Base-by-base conservation (phyloP, 805 yeast genomes). In the Yueomyces sinensis region DNA sequence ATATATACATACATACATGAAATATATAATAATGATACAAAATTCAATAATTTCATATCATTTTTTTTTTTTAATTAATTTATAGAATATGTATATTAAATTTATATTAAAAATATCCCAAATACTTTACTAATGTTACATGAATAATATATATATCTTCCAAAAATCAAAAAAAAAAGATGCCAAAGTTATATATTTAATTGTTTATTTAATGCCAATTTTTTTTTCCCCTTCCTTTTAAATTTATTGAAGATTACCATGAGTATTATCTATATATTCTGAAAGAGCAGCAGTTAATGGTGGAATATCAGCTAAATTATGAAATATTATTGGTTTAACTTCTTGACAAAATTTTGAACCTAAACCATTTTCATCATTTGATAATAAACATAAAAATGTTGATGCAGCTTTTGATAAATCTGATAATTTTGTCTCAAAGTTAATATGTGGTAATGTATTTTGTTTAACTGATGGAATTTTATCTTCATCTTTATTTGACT, bases 361-460 rank as follows among this genome's bases (percentile, higher is more conserved):
- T 17, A 40, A 33, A 2, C 54, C 57, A n/a, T 44, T 37, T 11
- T 46, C 34, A 36, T 54, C 58, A 39, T 52, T 52, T 11, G 61
- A 54, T 9, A 55, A 35, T 17, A 55, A 39, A 41, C 59, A 55
- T 28, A 55, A 35, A 33, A 56, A 52, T 2, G 58, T 50, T 1
- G 56, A 40, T 3, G 58, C 46, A 2, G 52, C 54, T 17, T 51
- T 56, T 4, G 59, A 50, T 2, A 56, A 54, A 22, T 54, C 59
- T 3, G 59, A 50, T 11, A 56, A 39, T 15, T 36, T 35, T 9
- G 38, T 42, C 13, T 59, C 59, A 34, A 56, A 56, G 30, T 41
- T 36, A 13, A 56, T 32, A 19, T 37, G 38, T 7, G 57, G 58
- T 35, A 56, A 38, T 5, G 37, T 19, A 16, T 42, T 45, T 38